A percentile compares a stretch with the other conserved stretches of the same genome.
These are phyloP conservation scores for Aspergillus carlsbadensis DNA, from an alignment of 495 filamentous ascomycete species.

Conservation along the genomic window DNA sequence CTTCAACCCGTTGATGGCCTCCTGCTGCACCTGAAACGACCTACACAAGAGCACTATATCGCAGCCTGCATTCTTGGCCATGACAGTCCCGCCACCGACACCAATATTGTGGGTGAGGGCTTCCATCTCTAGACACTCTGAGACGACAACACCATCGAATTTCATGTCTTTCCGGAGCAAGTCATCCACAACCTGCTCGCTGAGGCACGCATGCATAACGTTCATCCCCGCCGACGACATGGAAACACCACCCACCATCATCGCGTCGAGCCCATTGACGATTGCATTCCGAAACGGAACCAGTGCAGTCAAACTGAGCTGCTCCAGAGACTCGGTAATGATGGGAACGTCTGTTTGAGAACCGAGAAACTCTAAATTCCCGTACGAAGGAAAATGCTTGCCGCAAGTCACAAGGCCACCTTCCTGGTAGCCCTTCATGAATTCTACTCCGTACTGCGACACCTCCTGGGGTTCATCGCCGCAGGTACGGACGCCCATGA, in stretches of 20 bases:
- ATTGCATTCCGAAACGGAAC: slow-evolving; percentile 88
- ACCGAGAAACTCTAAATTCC: slow-evolving; percentile 87
- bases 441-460: slow-evolving; percentile 80
- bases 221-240: slow-evolving; percentile 85
- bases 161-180: slow-evolving; percentile 77
- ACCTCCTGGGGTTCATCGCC: slow-evolving; percentile 90
- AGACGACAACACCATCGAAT: slow-evolving; percentile 88
- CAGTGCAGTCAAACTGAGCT: slow-evolving; percentile 77
- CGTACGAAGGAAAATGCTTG: slow-evolving; percentile 92
- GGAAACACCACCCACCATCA: slow-evolving; percentile 90
- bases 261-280: slow-evolving; percentile 76
- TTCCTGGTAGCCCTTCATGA: slow-evolving; percentile 86
- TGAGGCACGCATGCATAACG: slow-evolving; percentile 88
- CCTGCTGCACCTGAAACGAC: slow-evolving; percentile 80
- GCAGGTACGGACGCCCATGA: slow-evolving; percentile 76
- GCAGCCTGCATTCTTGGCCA: slow-evolving; percentile 91
- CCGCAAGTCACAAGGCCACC: slow-evolving; percentile 81
- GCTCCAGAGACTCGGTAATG: slow-evolving; percentile 87
- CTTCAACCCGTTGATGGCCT: slow-evolving; percentile 82
- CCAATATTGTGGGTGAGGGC: slow-evolving; percentile 87
- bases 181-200: slow-evolving; percentile 86
- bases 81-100: slow-evolving; percentile 87
- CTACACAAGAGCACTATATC: slow-evolving; percentile 83
- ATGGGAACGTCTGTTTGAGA: slow-evolving; percentile 84
- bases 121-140: slow-evolving; percentile 95